Evolutionary conservation across 2,329 filamentous ascomycete species (phyloP).

Genomic region (Diplodia intermedia): DNA sequence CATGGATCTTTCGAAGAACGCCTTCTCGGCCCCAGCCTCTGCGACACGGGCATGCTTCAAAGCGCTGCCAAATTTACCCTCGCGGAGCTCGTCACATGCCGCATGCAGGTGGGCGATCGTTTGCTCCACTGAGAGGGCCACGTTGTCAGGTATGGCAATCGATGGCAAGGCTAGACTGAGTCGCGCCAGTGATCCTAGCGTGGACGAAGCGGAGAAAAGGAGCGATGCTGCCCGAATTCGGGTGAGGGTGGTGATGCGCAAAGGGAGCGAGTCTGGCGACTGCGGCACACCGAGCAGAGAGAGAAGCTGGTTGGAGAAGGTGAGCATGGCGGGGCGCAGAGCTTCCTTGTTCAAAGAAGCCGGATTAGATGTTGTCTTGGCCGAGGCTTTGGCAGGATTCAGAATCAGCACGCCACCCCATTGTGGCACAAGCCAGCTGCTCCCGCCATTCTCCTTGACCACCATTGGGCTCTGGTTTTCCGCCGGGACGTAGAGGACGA

Average conservation of each 20-base stretch:
- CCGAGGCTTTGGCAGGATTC: constrained; percentile 54
- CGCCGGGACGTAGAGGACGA: constrained; percentile 87
- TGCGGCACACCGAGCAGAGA: constrained; percentile 85
- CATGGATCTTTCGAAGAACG: constrained; percentile 99
- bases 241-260: constrained; percentile 82
- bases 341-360: constrained; percentile 67
- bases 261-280: constrained; percentile 76
- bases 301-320: constrained; percentile 88
- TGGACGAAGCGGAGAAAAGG: constrained; percentile 87
- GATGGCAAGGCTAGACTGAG: constrained; percentile 83
- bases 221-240: constrained; percentile 87
- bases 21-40: constrained; percentile 86
- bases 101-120: constrained; percentile 79
- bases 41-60: constrained; percentile 83
- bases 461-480: constrained; percentile 66
- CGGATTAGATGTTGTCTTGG: constrained; percentile 41
- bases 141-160: constrained; percentile 87
- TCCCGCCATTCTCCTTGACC: constrained; percentile 65
- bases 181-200: constrained; percentile 88
- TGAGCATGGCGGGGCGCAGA: constrained; percentile 81
- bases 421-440: constrained; percentile 93
- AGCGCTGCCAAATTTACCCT: constrained; percentile 68
- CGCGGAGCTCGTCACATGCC: constrained; percentile 73
- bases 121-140: constrained; percentile 82
- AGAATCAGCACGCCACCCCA: constrained; percentile 85